Percentiles rank a stretch among this genome's conserved stretches.
These are phyloP conservation scores for Monosporozyma aerobia DNA, from an alignment of 805 yeast species.

Conservation along the genomic window DNA sequence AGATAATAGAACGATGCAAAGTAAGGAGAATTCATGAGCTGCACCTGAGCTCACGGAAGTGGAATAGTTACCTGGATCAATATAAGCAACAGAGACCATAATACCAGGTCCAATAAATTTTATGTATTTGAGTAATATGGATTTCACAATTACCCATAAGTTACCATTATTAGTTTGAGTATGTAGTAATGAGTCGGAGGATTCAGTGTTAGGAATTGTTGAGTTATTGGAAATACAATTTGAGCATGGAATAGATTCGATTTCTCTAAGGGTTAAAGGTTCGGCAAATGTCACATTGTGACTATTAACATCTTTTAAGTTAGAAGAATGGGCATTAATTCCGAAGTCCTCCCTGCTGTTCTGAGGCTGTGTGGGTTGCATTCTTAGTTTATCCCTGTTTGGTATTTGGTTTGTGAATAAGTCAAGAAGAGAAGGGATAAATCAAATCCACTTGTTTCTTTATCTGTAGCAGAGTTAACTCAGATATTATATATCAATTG, in stretches of 20 bases:
- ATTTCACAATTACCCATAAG: slow-evolving; percentile 1
- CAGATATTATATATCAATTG: too few relatives aligned
- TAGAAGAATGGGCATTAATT: neutral
- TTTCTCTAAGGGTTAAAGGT: neutral
- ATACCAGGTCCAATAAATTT: slow-evolving; percentile 82
- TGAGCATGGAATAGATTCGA: neutral
- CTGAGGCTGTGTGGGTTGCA: neutral
- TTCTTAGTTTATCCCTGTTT: neutral
- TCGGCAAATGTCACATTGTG: neutral
- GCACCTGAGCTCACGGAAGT: slow-evolving; percentile 89
- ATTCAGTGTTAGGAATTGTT: neutral
- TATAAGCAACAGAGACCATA: slow-evolving; percentile 81
- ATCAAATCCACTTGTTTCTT: neutral
- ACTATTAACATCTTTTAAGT: neutral
- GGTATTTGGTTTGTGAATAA: neutral
- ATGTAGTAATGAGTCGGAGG: neutral
- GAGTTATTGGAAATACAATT: neutral
- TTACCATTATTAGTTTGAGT: neutral
- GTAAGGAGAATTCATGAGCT: slow-evolving; percentile 58
- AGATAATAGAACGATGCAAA: slow-evolving; percentile 67
- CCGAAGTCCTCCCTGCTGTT: neutral
- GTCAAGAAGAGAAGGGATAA: too few relatives aligned
- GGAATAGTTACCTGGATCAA: slow-evolving; percentile 91
- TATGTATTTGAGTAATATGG: slow-evolving; percentile 40
- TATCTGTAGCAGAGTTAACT: too few relatives aligned